Percentiles rank a stretch among this genome's conserved stretches.
phyloP scores from a whole-genome alignment of 140 eudicot genomes.

The Cichorium intybus region DNA sequence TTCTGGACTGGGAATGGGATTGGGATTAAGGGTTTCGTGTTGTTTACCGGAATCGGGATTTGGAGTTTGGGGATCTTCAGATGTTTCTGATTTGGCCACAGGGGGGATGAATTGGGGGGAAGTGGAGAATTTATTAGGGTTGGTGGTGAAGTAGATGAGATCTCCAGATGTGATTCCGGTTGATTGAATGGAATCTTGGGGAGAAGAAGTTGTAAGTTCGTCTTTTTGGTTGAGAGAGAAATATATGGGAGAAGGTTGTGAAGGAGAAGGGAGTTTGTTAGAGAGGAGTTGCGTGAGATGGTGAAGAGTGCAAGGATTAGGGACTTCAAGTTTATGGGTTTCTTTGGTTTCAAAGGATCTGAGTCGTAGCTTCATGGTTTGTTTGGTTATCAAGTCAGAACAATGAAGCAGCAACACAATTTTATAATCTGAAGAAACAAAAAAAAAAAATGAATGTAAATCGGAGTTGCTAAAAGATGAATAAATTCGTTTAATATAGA shows the following conservation, averaged over 20 bases:
- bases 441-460: too few species aligned
- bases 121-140: constrained; percentile 30
- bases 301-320: constrained; percentile 48
- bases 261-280: constrained; percentile 34
- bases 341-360: constrained; percentile 62
- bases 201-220: constrained; percentile 38
- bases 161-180: constrained; percentile 66
- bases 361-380: constrained; percentile 58
- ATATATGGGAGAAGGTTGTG: constrained; percentile 27
- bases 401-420: too few species aligned
- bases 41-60: constrained; percentile 10
- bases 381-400: too few species aligned
- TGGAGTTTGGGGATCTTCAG: constrained; percentile 16
- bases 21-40: constrained; percentile 9
- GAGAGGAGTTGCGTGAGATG: constrained; percentile 47
- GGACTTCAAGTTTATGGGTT: constrained; percentile 60
- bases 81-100: background rate
- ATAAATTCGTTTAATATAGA: background rate
- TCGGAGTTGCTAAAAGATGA: background rate
- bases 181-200: constrained; percentile 51
- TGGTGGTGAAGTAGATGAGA: constrained; percentile 57
- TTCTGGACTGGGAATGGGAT: constrained; percentile 19
- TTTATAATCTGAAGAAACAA: background rate
- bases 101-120: constrained; percentile 16
- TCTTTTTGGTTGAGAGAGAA: constrained; percentile 62